Evolutionary conservation across 2,329 filamentous ascomycete genomes (phyloP).

Genomic region (Colletotrichum endophyticum): DNA sequence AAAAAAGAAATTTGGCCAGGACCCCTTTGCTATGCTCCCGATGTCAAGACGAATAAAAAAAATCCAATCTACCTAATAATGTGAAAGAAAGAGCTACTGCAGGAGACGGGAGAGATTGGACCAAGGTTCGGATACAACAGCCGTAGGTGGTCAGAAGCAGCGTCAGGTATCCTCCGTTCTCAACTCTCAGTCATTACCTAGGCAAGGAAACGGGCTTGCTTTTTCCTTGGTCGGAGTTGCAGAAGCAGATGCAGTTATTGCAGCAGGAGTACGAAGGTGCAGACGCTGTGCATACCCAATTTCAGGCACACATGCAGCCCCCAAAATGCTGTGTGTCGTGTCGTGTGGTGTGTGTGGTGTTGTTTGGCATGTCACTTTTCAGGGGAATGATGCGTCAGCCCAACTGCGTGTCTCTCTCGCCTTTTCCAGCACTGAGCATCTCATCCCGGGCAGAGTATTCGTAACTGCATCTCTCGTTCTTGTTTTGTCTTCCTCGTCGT

Average conservation of each 20-base stretch:
- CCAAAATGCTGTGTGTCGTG: neutral
- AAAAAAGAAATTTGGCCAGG: neutral
- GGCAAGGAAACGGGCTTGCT: neutral
- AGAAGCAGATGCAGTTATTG: neutral
- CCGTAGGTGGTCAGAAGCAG: neutral
- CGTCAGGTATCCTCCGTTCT: neutral
- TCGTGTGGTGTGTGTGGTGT: neutral
- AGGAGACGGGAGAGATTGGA: slow-evolving; percentile 2
- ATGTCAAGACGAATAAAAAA: neutral
- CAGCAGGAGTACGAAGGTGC: neutral
- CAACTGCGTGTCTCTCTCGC: neutral
- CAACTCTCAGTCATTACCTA: neutral
- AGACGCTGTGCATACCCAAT: neutral
- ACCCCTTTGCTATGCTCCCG: slow-evolving; percentile 2
- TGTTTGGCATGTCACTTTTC: neutral
- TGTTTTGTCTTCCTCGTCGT: neutral
- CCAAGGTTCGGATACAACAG: neutral
- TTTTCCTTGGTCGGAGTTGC: neutral
- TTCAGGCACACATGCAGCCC: slow-evolving; percentile 8
- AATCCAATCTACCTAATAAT: neutral
- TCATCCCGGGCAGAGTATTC: neutral
- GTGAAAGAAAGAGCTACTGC: slow-evolving; percentile 1
- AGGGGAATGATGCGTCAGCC: neutral
- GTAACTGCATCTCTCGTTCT: neutral
- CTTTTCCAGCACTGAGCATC: neutral